Percentiles rank a stretch among this genome's conserved stretches.
phyloP scores from a whole-genome alignment of 208 protist genomes.

The Ichthyophonus hoferi region DNA sequence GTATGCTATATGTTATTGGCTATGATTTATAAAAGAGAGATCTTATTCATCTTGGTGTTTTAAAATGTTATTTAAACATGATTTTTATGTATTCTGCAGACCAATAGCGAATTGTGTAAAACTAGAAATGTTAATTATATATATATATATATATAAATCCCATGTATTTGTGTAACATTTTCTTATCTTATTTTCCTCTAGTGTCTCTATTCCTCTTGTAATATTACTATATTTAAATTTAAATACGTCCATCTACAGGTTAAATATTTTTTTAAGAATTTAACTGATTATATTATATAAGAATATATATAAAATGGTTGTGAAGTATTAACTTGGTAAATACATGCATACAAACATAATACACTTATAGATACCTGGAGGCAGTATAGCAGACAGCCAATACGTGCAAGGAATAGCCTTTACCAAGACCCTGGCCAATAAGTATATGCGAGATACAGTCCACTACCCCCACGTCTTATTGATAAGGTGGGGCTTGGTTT shows the following conservation, averaged over 20 bases:
- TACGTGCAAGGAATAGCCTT: conserved; percentile 5
- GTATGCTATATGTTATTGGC: too few relatives aligned
- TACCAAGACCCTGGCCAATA: conserved; percentile 32
- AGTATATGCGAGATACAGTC: conserved; percentile 16
- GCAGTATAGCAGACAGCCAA: not conserved
- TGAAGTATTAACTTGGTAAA: too few relatives aligned
- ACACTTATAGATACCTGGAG: conserved; percentile 20
- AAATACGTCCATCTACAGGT: not conserved
- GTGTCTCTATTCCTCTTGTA: not conserved
- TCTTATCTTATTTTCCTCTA: not conserved
- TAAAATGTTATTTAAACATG: too few relatives aligned
- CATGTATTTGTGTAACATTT: too few relatives aligned
- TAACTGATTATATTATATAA: not conserved
- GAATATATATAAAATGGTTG: not conserved
- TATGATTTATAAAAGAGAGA: too few relatives aligned
- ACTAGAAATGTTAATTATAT: too few relatives aligned
- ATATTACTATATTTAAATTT: not conserved
- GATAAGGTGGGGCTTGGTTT: conserved; percentile 2
- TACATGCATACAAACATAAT: too few relatives aligned
- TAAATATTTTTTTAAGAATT: not conserved
- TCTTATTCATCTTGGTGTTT: too few relatives aligned
- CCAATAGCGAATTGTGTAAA: too few relatives aligned
- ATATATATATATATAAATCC: too few relatives aligned
- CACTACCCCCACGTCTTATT: conserved; percentile 24
- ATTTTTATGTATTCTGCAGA: too few relatives aligned